phyloP scores from a whole-genome alignment of 176 grass and related monocot species.

The Guadua angustifolia region DNA sequence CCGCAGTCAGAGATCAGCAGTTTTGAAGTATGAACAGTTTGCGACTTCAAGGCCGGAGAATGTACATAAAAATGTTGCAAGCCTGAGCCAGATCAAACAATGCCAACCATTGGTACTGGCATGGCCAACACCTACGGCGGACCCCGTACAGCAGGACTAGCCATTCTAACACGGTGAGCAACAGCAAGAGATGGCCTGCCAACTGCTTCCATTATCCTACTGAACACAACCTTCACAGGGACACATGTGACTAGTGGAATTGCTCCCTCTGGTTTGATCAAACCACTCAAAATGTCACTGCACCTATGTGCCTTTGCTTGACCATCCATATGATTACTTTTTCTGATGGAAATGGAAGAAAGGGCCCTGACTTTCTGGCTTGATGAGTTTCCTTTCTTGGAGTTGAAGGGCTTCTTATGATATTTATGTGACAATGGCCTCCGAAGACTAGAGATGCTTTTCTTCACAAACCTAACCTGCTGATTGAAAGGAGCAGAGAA shows the following conservation, averaged over 20 bases:
- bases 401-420: conserved; percentile 56
- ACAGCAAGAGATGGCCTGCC: conserved; percentile 55
- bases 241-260: conserved; percentile 73
- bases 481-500: conserved; percentile 37
- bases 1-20: conserved; percentile 56
- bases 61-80: conserved; percentile 45
- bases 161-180: conserved; percentile 50
- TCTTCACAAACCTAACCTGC: conserved; percentile 29
- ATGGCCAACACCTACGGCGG: conserved; percentile 28
- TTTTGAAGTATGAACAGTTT: conserved; percentile 44
- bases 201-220: conserved; percentile 82
- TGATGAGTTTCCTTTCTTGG: conserved; percentile 55
- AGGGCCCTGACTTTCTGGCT: conserved; percentile 63
- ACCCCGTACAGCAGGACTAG: conserved; percentile 50
- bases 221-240: conserved; percentile 77
- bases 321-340: conserved; percentile 28
- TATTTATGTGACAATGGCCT: conserved; percentile 42
- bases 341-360: conserved; percentile 48
- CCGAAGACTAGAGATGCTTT: conserved; percentile 18
- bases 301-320: conserved; percentile 45
- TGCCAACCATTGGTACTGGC: conserved; percentile 1
- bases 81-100: conserved; percentile 31
- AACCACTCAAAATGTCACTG: conserved; percentile 53
- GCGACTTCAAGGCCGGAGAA: conserved; percentile 36
- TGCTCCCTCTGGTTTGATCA: conserved; percentile 62